Evolutionary conservation across 352 stramenopile species (phyloP).

Genomic region (Pythium aristosporum): DNA sequence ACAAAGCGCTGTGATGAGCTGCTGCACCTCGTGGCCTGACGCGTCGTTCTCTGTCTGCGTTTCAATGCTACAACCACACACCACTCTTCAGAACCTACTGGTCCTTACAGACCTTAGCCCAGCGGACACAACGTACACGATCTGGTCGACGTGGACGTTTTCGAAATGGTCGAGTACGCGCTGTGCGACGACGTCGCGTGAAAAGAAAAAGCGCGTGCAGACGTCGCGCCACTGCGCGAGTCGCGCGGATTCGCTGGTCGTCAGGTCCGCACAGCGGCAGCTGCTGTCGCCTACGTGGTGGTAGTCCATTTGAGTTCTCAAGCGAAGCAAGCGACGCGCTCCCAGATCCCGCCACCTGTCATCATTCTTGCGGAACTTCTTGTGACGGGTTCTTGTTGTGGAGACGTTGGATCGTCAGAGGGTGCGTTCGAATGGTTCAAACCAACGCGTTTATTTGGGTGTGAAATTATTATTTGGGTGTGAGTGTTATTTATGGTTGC

Average conservation of each 20-base stretch:
- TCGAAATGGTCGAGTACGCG: constrained; percentile 74
- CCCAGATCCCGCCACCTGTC: neutral
- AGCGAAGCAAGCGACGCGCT: too few relatives aligned
- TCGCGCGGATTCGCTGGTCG: constrained; percentile 28
- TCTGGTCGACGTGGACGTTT: constrained; percentile 56
- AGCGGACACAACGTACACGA: constrained; percentile 36
- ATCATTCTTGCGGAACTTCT: neutral
- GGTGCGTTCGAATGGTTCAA: neutral
- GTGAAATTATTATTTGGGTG: too few relatives aligned
- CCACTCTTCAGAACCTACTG: neutral
- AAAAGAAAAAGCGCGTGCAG: constrained; percentile 65
- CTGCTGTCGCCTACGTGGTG: constrained; percentile 2
- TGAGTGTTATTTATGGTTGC: neutral
- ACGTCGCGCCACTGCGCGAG: constrained; percentile 53
- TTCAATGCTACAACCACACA: constrained; percentile 18
- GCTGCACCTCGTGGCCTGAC: constrained; percentile 13
- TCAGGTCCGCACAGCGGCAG: constrained; percentile 40
- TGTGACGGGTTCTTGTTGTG: neutral
- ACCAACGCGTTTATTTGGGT: too few relatives aligned
- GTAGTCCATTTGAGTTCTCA: too few relatives aligned
- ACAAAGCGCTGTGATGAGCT: constrained; percentile 9
- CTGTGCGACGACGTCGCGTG: constrained; percentile 52
- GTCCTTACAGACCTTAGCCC: too few relatives aligned
- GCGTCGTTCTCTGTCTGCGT: constrained; percentile 7
- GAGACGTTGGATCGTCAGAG: neutral